Evolutionary conservation across 2,329 filamentous ascomycete genomes (phyloP).

Genomic region (Fusarium azukiicola): DNA sequence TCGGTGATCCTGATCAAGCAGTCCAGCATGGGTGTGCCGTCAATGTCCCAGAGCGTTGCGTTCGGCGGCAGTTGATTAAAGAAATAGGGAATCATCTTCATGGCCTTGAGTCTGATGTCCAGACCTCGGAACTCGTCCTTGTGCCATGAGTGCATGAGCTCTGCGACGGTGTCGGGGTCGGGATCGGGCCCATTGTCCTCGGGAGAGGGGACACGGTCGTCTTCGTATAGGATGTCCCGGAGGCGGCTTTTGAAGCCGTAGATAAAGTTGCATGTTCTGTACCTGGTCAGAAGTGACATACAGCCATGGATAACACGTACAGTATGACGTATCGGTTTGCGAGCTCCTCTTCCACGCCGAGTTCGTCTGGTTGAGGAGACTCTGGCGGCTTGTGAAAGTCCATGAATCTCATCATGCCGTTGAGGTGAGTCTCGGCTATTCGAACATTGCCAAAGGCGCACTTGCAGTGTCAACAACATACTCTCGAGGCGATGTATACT

Average conservation of each 20-base stretch:
- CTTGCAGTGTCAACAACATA: conserved; percentile 20
- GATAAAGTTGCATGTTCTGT: conserved; percentile 47
- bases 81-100: conserved; percentile 47
- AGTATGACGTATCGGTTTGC: conserved; percentile 44
- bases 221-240: conserved; percentile 31
- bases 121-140: conserved; percentile 35
- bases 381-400: conserved; percentile 36
- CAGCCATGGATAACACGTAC: neutral
- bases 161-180: conserved; percentile 13
- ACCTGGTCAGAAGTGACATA: neutral
- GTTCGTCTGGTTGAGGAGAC: neutral
- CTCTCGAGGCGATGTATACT: no score
- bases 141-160: conserved; percentile 45
- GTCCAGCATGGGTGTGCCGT: conserved; percentile 25
- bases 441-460: conserved; percentile 44
- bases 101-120: conserved; percentile 30
- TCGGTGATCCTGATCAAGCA: conserved; percentile 32
- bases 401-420: conserved; percentile 48
- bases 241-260: conserved; percentile 50
- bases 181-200: neutral
- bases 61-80: conserved; percentile 27
- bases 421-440: conserved; percentile 43
- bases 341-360: conserved; percentile 42
- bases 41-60: conserved; percentile 32
- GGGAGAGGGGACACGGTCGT: neutral